Conservation (phyloP, 306 rosid genomes). For the Astragalus membranaceus region DNA sequence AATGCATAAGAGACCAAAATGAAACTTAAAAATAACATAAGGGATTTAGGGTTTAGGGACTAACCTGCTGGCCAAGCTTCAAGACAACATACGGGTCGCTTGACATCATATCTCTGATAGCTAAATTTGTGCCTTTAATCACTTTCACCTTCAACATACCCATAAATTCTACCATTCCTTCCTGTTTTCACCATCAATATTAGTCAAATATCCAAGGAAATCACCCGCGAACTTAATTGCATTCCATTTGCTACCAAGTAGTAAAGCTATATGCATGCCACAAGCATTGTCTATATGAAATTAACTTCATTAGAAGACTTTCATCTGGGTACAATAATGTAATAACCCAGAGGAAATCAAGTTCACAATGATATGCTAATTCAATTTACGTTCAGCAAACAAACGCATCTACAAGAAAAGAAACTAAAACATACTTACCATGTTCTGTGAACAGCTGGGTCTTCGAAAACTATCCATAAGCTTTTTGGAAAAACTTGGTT, state of each 20-base stretch:
- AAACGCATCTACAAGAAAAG: constrained; percentile 6
- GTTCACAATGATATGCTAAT: neutral
- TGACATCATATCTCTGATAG: constrained; percentile 87
- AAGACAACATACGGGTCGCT: constrained; percentile 93
- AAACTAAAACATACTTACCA: constrained; percentile 38
- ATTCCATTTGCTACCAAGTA: neutral
- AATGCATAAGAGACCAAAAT: no score
- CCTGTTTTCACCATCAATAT: constrained; percentile 42
- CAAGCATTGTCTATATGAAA: neutral
- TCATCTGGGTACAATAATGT: neutral
- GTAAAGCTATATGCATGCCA: constrained; percentile 8
- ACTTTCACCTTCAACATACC: constrained; percentile 89
- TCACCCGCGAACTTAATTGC: neutral
- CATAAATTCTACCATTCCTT: constrained; percentile 67
- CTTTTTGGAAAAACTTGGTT: constrained; percentile 48
- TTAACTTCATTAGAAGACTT: neutral
- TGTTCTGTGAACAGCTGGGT: constrained; percentile 32
- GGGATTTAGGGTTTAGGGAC: neutral
- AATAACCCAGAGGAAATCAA: neutral
- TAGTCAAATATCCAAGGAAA: constrained; percentile 26
- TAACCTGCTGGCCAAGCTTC: constrained; percentile 84
- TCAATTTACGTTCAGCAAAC: neutral
- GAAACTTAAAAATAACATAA: no score
- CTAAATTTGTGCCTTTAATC: constrained; percentile 78
- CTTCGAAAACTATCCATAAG: constrained; percentile 44